phyloP scores from a whole-genome alignment of 257 asterid genomes.

The Euphrasia confusa region DNA sequence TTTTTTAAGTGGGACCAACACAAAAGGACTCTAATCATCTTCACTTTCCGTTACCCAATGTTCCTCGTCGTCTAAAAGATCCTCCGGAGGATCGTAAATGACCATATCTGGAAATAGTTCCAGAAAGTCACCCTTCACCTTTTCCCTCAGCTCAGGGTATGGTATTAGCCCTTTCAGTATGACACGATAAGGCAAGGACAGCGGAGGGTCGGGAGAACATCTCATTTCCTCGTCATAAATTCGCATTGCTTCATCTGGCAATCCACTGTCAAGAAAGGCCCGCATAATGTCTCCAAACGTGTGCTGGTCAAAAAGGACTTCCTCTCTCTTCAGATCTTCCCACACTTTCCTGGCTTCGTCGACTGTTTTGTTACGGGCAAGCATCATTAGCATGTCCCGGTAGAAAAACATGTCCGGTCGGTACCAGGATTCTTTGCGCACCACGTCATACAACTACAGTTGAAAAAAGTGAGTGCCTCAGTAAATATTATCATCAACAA shows the following conservation, averaged over 20 bases:
- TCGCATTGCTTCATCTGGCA: conserved; percentile 71
- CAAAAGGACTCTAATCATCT: conserved; percentile 36
- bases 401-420: conserved; percentile 92
- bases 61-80: conserved; percentile 54
- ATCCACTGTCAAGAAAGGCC: conserved; percentile 67
- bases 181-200: conserved; percentile 80
- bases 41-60: conserved; percentile 38
- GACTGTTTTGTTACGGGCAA: conserved; percentile 71
- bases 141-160: conserved; percentile 78
- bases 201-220: conserved; percentile 64
- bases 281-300: conserved; percentile 89
- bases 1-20: not conserved
- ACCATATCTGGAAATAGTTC: conserved; percentile 81
- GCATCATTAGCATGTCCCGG: conserved; percentile 94
- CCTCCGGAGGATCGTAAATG: conserved; percentile 84
- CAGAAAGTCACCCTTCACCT: conserved; percentile 78
- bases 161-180: conserved; percentile 80
- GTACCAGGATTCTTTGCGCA: conserved; percentile 82
- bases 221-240: conserved; percentile 85
- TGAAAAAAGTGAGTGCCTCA: conserved; percentile 3
- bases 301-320: conserved; percentile 85
- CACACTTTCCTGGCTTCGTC: conserved; percentile 68
- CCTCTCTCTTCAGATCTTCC: conserved; percentile 73
- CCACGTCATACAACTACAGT: conserved; percentile 65
- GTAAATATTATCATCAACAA: not conserved